Evolutionary conservation across 129 eudicot species (phyloP).

Genomic region (Helianthus tuberosus): DNA sequence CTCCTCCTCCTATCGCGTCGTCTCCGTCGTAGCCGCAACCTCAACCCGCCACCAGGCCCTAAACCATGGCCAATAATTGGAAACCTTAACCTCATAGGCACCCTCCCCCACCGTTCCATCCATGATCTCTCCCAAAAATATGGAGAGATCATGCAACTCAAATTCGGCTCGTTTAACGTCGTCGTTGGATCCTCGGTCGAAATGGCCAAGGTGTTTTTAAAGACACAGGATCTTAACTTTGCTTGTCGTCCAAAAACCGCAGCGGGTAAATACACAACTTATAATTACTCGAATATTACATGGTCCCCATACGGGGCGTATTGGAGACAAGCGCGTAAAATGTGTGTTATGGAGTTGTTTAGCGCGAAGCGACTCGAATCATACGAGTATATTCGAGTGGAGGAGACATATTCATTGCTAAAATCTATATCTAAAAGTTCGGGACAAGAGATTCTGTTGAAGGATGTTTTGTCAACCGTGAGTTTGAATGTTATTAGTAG

Average conservation of each 20-base stretch:
- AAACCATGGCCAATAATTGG: conserved; percentile 86
- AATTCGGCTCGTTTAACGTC: conserved; percentile 56
- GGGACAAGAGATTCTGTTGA: conserved; percentile 37
- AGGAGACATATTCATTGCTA: conserved; percentile 49
- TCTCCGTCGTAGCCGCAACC: conserved; percentile 34
- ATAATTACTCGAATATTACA: conserved; percentile 69
- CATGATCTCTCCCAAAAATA: conserved; percentile 60
- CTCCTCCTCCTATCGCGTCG: conserved; percentile 36
- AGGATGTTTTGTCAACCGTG: conserved; percentile 57
- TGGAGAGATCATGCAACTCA: conserved; percentile 68
- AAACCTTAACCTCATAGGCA: conserved; percentile 70
- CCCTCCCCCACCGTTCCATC: conserved; percentile 76
- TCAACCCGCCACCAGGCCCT: conserved; percentile 76
- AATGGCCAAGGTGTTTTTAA: conserved; percentile 61
- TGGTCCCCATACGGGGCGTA: conserved; percentile 86
- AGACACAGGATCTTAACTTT: conserved; percentile 65
- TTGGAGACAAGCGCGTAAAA: conserved; percentile 79
- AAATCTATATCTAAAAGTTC: conserved; percentile 19
- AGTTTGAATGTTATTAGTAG: conserved; percentile 78
- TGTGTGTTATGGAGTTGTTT: conserved; percentile 78
- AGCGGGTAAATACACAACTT: conserved; percentile 76
- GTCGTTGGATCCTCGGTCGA: conserved; percentile 79
- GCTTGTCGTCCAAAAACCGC: conserved; percentile 72
- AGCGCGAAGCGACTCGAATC: conserved; percentile 69
- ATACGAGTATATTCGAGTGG: conserved; percentile 69